Conservation (phyloP, 192 early-diverging fungal genomes). For the Coemansia sp. region DNA sequence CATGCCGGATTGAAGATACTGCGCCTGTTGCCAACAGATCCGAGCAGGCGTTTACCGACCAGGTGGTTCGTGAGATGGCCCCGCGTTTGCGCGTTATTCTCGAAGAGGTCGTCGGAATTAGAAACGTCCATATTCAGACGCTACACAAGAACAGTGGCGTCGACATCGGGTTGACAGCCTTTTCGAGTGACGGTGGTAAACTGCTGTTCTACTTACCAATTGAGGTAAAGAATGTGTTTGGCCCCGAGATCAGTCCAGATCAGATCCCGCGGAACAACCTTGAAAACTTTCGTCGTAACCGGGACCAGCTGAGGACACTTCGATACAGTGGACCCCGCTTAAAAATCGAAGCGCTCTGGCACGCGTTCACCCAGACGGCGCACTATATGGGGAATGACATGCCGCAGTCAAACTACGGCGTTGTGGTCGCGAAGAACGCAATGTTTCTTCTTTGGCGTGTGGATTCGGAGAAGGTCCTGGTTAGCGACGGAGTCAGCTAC, state of each 20-base stretch:
- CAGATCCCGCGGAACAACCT: no score
- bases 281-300: neutral
- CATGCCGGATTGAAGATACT: neutral
- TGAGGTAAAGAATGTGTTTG: neutral
- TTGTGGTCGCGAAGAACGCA: neutral
- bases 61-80: neutral
- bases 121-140: neutral
- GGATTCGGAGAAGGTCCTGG: neutral
- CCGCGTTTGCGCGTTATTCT: neutral
- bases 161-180: neutral
- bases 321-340: neutral
- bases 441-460: neutral
- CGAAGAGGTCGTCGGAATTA: neutral
- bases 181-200: neutral
- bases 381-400: neutral
- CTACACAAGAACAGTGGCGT: slow-evolving; percentile 10
- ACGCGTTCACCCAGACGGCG: neutral
- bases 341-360: neutral
- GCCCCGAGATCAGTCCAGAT: neutral
- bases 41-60: slow-evolving; percentile 1
- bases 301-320: neutral
- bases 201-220: neutral
- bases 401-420: neutral
- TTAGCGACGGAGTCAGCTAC: neutral
- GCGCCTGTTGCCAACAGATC: neutral